Percentiles rank a stretch among this genome's conserved stretches.
phyloP scores from a whole-genome alignment of 1,139 yeast genomes.

The Suhomyces wounanorum region DNA sequence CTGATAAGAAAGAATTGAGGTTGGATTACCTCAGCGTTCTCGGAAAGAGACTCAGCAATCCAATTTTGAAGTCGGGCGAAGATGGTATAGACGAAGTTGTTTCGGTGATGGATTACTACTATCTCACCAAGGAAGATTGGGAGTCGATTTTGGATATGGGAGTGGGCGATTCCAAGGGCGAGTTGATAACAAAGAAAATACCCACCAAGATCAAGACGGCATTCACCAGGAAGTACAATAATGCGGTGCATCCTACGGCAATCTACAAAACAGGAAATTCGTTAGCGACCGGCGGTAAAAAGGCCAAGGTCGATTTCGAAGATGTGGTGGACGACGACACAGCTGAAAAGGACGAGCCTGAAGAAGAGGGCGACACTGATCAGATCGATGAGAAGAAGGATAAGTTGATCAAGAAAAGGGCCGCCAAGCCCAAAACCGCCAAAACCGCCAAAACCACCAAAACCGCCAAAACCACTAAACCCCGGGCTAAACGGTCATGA shows the following conservation, averaged over 20 bases:
- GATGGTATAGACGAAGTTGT: slow-evolving; percentile 71
- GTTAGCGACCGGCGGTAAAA: slow-evolving; percentile 39
- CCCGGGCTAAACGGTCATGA: background rate
- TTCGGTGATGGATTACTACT: slow-evolving; percentile 76
- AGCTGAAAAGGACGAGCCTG: slow-evolving; percentile 36
- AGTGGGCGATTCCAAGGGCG: slow-evolving; percentile 59
- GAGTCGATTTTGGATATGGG: slow-evolving; percentile 81
- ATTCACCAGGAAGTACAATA: slow-evolving; percentile 83
- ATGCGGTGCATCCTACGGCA: slow-evolving; percentile 78
- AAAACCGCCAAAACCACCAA: background rate
- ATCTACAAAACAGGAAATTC: slow-evolving; percentile 72
- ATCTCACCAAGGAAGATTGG: slow-evolving; percentile 88
- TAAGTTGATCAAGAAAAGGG: slow-evolving; percentile 41
- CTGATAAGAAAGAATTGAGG: slow-evolving; percentile 75
- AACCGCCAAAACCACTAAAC: background rate
- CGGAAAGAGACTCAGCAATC: slow-evolving; percentile 54
- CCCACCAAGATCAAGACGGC: slow-evolving; percentile 77
- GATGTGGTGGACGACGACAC: slow-evolving; percentile 69
- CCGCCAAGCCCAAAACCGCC: slow-evolving; percentile 13
- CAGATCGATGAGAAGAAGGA: slow-evolving; percentile 44
- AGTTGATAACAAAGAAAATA: slow-evolving; percentile 55
- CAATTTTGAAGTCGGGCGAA: slow-evolving; percentile 52
- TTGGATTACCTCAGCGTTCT: slow-evolving; percentile 74
- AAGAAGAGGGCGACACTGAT: slow-evolving; percentile 29
- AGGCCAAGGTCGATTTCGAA: slow-evolving; percentile 53